Conservation (phyloP, 257 asterid species). For the Plectranthus barbatus region DNA sequence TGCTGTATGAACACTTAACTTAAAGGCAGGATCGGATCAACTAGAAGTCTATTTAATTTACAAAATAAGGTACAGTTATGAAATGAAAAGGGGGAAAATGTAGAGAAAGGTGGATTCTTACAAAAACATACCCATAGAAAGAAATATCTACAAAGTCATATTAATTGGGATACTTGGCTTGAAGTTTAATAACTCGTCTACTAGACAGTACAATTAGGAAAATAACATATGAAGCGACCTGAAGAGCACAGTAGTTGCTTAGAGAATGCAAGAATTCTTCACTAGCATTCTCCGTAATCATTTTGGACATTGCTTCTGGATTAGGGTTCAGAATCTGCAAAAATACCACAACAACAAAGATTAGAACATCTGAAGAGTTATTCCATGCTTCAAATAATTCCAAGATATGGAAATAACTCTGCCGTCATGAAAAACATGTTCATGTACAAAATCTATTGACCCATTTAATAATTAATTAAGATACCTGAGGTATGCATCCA, state of each 20-base stretch:
- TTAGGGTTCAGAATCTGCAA: constrained; percentile 94
- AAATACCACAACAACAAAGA: not conserved
- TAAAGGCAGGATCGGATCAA: too few species aligned
- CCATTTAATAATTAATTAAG: not conserved
- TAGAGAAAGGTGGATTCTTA: not conserved
- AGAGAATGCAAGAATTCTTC: constrained; percentile 82
- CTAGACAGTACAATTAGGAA: not conserved
- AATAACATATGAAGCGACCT: constrained; percentile 19
- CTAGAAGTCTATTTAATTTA: too few species aligned
- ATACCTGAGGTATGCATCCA: constrained; percentile 99
- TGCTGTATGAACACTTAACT: not conserved
- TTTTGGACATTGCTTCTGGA: constrained; percentile 98
- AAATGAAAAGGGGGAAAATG: too few species aligned
- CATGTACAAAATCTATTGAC: not conserved
- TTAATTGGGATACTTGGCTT: not conserved
- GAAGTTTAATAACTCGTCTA: not conserved
- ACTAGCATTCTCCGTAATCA: constrained; percentile 92
- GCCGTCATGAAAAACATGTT: not conserved
- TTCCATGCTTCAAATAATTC: not conserved
- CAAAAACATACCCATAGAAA: not conserved
- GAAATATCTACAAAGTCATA: not conserved
- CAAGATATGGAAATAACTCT: constrained; percentile 2
- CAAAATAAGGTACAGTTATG: too few species aligned
- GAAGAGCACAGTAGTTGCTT: constrained; percentile 96
- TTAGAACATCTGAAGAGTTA: constrained; percentile 3